Conservation (phyloP, 768 basidiomycete species). For the Kwoniella sp. region DNA sequence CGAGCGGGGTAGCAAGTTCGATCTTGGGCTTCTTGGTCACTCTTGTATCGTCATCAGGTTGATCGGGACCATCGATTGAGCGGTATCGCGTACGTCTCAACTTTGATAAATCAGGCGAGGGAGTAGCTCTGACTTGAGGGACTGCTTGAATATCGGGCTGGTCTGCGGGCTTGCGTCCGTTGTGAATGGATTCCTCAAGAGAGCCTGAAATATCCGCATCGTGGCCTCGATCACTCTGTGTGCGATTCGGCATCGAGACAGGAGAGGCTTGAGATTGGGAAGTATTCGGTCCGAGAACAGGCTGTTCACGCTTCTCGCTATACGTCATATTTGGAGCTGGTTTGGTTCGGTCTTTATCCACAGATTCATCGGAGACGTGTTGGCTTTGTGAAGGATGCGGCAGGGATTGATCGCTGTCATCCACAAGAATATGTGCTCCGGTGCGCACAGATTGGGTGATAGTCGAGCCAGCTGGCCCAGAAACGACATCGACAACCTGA, state of each 20-base stretch:
- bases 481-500: not conserved
- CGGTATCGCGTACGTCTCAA: not conserved
- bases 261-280: not conserved
- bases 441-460: not conserved
- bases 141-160: not conserved
- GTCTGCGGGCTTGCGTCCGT: not conserved
- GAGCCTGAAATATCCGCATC: slow-evolving; percentile 10
- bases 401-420: slow-evolving; percentile 5
- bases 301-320: not conserved
- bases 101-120: not conserved
- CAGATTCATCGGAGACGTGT: not conserved
- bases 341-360: not conserved
- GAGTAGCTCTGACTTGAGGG: not conserved
- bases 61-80: not conserved
- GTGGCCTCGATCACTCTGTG: not conserved
- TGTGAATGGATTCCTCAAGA: not conserved
- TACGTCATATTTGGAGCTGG: too few species aligned
- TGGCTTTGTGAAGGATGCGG: not conserved
- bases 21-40: slow-evolving; percentile 10
- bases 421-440: slow-evolving; percentile 6
- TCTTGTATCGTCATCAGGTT: not conserved
- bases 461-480: not conserved
- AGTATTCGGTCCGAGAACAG: not conserved
- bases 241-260: not conserved
- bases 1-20: slow-evolving; percentile 5